Evolutionary conservation across 129 eudicot species (phyloP).

Genomic region (Chrysanthemum seticuspe): DNA sequence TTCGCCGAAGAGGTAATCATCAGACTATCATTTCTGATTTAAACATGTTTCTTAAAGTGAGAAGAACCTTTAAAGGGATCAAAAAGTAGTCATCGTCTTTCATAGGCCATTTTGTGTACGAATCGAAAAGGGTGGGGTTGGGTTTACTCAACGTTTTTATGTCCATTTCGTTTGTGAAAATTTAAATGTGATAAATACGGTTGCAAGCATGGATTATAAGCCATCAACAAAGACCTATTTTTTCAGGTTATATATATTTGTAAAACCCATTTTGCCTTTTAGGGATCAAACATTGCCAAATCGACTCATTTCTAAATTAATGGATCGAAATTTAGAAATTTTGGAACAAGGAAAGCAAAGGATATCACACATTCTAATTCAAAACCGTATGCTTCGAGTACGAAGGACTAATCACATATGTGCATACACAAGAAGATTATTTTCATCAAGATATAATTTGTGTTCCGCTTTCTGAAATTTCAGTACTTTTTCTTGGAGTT

Average conservation of each 20-base stretch:
- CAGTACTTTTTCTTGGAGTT: not conserved
- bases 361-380: not conserved
- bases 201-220: too few species aligned
- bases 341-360: not conserved
- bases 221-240: too few species aligned
- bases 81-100: not conserved
- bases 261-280: too few species aligned
- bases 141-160: not conserved
- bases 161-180: not conserved
- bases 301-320: not conserved
- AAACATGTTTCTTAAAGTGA: not conserved
- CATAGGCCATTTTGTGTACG: not conserved
- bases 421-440: not conserved
- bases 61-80: not conserved
- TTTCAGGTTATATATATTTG: too few species aligned
- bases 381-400: not conserved
- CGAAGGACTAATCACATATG: not conserved
- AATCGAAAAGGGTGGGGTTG: not conserved
- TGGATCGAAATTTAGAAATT: not conserved
- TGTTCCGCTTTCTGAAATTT: not conserved
- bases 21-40: not conserved
- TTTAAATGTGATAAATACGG: too few species aligned
- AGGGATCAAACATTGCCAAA: not conserved
- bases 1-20: constrained; percentile 83
- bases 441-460: not conserved